These are phyloP conservation scores for Amphicarpaea edgeworthii DNA, from an alignment of 306 rosid species.

Conservation along the genomic window DNA sequence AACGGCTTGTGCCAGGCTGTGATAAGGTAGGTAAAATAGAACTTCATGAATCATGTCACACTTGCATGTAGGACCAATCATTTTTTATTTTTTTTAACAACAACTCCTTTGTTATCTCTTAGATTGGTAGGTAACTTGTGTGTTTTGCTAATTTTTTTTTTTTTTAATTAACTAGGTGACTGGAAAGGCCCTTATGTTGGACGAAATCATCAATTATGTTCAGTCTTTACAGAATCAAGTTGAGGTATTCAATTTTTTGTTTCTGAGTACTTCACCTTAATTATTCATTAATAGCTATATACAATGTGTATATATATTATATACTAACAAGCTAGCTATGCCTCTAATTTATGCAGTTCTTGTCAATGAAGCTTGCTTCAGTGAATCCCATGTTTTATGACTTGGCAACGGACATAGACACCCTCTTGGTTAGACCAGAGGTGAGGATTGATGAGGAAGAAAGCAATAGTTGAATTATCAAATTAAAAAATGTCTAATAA, in stretches of 20 bases:
- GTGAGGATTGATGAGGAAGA: slow-evolving; percentile 45
- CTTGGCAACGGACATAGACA: slow-evolving; percentile 64
- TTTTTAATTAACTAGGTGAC: slow-evolving; percentile 77
- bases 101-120: background rate
- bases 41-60: slow-evolving; percentile 43
- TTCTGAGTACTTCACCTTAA: slow-evolving; percentile 2
- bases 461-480: background rate
- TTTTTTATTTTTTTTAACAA: background rate
- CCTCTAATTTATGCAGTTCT: slow-evolving; percentile 59
- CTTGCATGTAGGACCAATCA: slow-evolving; percentile 37
- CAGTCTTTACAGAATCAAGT: slow-evolving; percentile 97
- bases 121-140: background rate
- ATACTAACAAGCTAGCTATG: slow-evolving; percentile 6
- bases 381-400: slow-evolving; percentile 71
- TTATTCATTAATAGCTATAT: background rate
- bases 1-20: slow-evolving; percentile 94
- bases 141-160: too few species aligned
- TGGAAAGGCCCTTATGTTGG: slow-evolving; percentile 95
- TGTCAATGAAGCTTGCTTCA: slow-evolving; percentile 88
- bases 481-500: background rate
- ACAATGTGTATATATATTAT: background rate
- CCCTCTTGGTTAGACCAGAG: slow-evolving; percentile 62
- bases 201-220: slow-evolving; percentile 95
- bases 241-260: slow-evolving; percentile 63
- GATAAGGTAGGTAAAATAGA: slow-evolving; percentile 88